Percentiles rank a stretch among this genome's conserved stretches.
Conservation (phyloP, 2,329 filamentous ascomycete species). For the Tolypocladium sp. region DNA sequence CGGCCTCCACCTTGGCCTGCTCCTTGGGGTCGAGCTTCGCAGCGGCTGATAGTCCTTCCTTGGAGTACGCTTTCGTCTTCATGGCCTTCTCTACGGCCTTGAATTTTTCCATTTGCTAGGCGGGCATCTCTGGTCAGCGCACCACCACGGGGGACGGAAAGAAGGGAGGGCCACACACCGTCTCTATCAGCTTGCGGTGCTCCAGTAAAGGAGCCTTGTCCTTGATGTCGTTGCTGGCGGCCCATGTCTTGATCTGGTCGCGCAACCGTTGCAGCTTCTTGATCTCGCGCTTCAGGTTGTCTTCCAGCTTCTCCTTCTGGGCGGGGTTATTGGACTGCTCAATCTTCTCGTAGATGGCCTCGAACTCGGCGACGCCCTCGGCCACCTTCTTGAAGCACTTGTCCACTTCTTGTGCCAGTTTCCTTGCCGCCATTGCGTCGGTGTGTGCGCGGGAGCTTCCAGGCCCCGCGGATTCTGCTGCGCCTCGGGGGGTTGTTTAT, state of each 20-base stretch:
- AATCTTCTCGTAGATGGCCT: slow-evolving; percentile 96
- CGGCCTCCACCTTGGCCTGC: slow-evolving; percentile 81
- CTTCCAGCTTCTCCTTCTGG: slow-evolving; percentile 97
- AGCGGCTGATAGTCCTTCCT: slow-evolving; percentile 87
- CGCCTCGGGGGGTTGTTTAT: not conserved
- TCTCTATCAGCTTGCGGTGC: slow-evolving; percentile 93
- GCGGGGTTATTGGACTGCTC: slow-evolving; percentile 84
- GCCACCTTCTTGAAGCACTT: slow-evolving; percentile 99
- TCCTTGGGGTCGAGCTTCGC: slow-evolving; percentile 96
- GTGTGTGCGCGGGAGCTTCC: slow-evolving; percentile 5
- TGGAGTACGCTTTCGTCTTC: slow-evolving; percentile 99
- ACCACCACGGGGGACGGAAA: not conserved
- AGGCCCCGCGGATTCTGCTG: not conserved
- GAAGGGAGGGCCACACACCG: slow-evolving; percentile 48
- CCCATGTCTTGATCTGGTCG: slow-evolving; percentile 99
- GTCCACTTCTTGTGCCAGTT: slow-evolving; percentile 96
- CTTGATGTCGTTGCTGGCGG: slow-evolving; percentile 97
- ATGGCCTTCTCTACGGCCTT: slow-evolving; percentile 99
- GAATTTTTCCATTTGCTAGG: slow-evolving; percentile 97
- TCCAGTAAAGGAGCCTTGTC: slow-evolving; percentile 94
- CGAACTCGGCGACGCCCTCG: slow-evolving; percentile 87
- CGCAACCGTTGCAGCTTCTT: slow-evolving; percentile 97
- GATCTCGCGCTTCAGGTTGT: slow-evolving; percentile 97
- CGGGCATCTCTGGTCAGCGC: not conserved
- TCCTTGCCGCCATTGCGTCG: slow-evolving; percentile 78